Evolutionary conservation across 768 basidiomycete genomes (phyloP).

Genomic region (Crepidotus variabilis): DNA sequence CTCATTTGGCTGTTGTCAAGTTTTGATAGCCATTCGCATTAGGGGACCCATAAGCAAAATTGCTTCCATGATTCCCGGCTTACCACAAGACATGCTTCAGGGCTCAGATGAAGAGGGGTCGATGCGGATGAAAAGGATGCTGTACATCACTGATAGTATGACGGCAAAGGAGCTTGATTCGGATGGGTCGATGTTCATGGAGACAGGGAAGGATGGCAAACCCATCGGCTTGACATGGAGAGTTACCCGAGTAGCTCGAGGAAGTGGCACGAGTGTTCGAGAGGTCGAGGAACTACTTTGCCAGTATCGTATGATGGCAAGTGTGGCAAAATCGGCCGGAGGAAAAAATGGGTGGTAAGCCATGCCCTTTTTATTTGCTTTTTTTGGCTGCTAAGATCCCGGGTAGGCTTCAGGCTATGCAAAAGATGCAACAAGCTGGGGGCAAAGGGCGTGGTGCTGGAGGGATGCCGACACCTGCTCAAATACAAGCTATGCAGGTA

Average conservation of each 20-base stretch:
- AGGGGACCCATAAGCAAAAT: conserved; percentile 99
- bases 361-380: not conserved
- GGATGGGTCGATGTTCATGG: conserved; percentile 90
- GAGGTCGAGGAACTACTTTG: conserved; percentile 98
- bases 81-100: conserved; percentile 86
- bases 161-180: conserved; percentile 90
- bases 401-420: conserved; percentile 77
- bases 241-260: conserved; percentile 84
- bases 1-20: conserved; percentile 1
- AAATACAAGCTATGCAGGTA: conserved; percentile 93
- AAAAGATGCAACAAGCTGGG: conserved; percentile 90
- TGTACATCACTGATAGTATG: conserved; percentile 99
- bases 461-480: conserved; percentile 89
- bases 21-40: conserved; percentile 3
- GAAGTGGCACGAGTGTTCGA: conserved; percentile 90
- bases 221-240: conserved; percentile 87
- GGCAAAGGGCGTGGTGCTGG: conserved; percentile 84
- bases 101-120: conserved; percentile 94
- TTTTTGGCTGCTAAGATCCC: not conserved
- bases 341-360: conserved; percentile 92
- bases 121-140: conserved; percentile 91
- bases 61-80: conserved; percentile 97
- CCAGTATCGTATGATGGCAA: conserved; percentile 98
- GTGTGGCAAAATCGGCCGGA: conserved; percentile 97
- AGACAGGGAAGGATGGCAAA: conserved; percentile 76